These are phyloP conservation scores for Backusella tarrabulga DNA, from an alignment of 192 early-diverging fungal genomes.

Conservation along the genomic window DNA sequence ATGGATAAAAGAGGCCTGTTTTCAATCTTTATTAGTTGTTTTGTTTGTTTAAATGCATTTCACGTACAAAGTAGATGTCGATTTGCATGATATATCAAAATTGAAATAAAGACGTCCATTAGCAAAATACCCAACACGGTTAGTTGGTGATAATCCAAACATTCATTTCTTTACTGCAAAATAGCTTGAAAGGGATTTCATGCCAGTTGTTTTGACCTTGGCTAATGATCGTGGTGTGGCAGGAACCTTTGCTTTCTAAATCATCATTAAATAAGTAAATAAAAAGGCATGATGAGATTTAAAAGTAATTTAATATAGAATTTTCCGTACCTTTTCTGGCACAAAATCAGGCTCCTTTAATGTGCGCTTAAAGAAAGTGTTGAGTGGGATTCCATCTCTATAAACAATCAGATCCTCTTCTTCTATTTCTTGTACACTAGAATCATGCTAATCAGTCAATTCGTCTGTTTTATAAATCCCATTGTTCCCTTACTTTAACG, in stretches of 20 bases:
- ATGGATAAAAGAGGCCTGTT: too few relatives aligned
- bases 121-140: too few relatives aligned
- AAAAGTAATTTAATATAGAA: too few relatives aligned
- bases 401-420: neutral
- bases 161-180: neutral
- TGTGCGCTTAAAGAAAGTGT: neutral
- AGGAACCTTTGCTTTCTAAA: neutral
- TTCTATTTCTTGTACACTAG: slow-evolving; percentile 6
- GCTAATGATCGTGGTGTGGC: neutral
- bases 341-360: neutral
- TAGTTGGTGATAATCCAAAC: neutral
- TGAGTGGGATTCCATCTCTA: neutral
- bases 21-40: too few relatives aligned
- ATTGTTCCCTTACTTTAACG: neutral
- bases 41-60: too few relatives aligned
- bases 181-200: slow-evolving; percentile 2
- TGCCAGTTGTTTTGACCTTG: slow-evolving; percentile 6
- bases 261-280: too few relatives aligned
- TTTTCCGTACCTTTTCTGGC: neutral
- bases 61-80: too few relatives aligned
- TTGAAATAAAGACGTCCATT: neutral
- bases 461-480: too few relatives aligned
- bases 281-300: too few relatives aligned
- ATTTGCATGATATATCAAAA: neutral
- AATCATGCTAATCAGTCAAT: neutral